Conservation (phyloP, 2,329 filamentous ascomycete genomes). For the Aspergillus novoparasiticus region DNA sequence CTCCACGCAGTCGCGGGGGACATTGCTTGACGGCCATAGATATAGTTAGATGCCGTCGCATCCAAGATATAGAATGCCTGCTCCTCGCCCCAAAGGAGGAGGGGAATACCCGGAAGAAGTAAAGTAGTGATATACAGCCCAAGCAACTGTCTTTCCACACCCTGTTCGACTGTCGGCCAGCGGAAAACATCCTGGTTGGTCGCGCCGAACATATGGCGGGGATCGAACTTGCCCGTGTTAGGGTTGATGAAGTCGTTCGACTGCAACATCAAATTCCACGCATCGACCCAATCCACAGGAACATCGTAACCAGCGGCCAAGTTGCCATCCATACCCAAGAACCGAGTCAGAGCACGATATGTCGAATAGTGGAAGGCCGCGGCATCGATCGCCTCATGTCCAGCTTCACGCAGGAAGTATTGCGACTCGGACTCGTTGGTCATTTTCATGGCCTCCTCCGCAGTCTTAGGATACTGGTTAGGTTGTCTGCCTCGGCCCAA, state of each 20-base stretch:
- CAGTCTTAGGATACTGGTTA: constrained; percentile 52
- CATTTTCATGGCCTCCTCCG: constrained; percentile 52
- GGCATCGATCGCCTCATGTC: constrained; percentile 58
- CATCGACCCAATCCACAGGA: constrained; percentile 56
- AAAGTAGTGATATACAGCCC: constrained; percentile 62
- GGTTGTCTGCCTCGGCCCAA: constrained; percentile 63
- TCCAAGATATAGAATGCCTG: constrained; percentile 67
- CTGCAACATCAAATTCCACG: constrained; percentile 60
- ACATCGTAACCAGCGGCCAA: constrained; percentile 57
- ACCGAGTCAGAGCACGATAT: constrained; percentile 64
- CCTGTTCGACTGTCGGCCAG: constrained; percentile 62
- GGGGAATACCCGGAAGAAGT: constrained; percentile 62
- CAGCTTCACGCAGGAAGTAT: constrained; percentile 56
- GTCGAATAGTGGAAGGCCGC: constrained; percentile 66
- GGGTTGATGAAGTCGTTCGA: constrained; percentile 64
- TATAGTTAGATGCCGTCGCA: constrained; percentile 65
- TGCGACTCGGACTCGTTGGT: constrained; percentile 48
- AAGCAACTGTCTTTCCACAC: constrained; percentile 59
- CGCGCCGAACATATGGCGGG: constrained; percentile 65
- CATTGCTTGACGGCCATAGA: constrained; percentile 67
- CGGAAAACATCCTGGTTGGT: constrained; percentile 69
- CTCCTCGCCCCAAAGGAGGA: constrained; percentile 68
- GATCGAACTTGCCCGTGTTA: constrained; percentile 64
- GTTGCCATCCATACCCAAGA: constrained; percentile 62
- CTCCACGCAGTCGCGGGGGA: constrained; percentile 64